phyloP scores from a whole-genome alignment of 129 eudicot species.

The Saussurea involucrata region DNA sequence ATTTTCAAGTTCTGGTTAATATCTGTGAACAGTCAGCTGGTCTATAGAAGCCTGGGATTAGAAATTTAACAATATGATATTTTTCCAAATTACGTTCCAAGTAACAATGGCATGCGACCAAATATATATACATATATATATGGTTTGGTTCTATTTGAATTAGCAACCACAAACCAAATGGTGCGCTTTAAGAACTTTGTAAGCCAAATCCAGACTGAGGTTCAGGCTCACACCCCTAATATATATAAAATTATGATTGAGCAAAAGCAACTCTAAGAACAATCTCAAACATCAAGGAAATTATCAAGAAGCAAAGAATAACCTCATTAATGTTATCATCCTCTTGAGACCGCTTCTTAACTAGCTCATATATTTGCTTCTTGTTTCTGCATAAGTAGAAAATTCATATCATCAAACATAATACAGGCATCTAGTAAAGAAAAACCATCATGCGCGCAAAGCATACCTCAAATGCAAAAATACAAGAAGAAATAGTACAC shows the following conservation, averaged over 20 bases:
- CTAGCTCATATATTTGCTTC: constrained; percentile 77
- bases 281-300: background rate
- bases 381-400: constrained; percentile 61
- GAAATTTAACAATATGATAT: background rate
- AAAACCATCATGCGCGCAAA: background rate
- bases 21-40: background rate
- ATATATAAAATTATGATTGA: background rate
- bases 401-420: constrained; percentile 12
- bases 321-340: constrained; percentile 70
- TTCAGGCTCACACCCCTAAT: background rate
- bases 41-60: background rate
- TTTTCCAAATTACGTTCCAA: background rate
- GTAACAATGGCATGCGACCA: background rate
- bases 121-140: too few species aligned
- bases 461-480: background rate
- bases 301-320: constrained; percentile 15
- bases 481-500: background rate
- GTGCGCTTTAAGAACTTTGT: too few species aligned
- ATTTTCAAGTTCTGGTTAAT: background rate
- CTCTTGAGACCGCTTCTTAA: constrained; percentile 75
- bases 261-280: constrained; percentile 3
- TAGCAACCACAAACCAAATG: background rate
- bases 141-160: background rate
- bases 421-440: background rate
- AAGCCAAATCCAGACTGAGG: background rate